Evolutionary conservation across 1,284 basidiomycete genomes (phyloP).

Genomic region (Termitomyces sp.): DNA sequence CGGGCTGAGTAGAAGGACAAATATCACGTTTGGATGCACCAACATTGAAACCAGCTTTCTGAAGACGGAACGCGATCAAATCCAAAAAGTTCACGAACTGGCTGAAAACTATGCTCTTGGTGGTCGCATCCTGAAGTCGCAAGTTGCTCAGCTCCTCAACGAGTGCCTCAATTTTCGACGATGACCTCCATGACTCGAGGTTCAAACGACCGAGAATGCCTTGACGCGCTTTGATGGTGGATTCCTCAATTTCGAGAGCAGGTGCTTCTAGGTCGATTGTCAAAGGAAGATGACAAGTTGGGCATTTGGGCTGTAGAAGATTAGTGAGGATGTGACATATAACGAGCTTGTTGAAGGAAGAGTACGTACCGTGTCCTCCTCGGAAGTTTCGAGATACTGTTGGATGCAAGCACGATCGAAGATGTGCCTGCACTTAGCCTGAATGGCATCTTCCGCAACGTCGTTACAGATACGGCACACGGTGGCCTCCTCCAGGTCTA

Average conservation of each 20-base stretch:
- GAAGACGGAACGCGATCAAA: conserved; percentile 89
- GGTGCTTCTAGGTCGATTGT: conserved; percentile 96
- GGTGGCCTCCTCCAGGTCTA: conserved; percentile 65
- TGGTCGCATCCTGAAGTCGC: conserved; percentile 81
- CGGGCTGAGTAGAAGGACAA: not conserved
- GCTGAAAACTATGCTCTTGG: conserved; percentile 95
- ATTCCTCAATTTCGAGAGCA: conserved; percentile 79
- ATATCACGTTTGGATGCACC: conserved; percentile 20
- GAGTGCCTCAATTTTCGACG: conserved; percentile 95
- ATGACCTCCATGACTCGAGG: conserved; percentile 88
- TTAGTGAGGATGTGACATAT: not conserved
- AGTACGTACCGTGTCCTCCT: conserved; percentile 57
- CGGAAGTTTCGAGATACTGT: conserved; percentile 81
- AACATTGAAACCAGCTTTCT: conserved; percentile 86
- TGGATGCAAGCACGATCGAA: conserved; percentile 95
- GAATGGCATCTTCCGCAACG: conserved; percentile 95
- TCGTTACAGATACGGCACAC: conserved; percentile 96
- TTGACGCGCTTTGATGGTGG: conserved; percentile 59
- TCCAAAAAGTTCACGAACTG: conserved; percentile 92
- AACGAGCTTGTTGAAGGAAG: not conserved
- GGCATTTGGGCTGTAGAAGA: conserved; percentile 75
- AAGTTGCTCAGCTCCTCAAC: conserved; percentile 91
- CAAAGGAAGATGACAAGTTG: conserved; percentile 89
- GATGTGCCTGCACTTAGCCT: conserved; percentile 86
- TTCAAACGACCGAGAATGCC: conserved; percentile 92